phyloP scores from a whole-genome alignment of 768 basidiomycete genomes.

The Suillus luteus region DNA sequence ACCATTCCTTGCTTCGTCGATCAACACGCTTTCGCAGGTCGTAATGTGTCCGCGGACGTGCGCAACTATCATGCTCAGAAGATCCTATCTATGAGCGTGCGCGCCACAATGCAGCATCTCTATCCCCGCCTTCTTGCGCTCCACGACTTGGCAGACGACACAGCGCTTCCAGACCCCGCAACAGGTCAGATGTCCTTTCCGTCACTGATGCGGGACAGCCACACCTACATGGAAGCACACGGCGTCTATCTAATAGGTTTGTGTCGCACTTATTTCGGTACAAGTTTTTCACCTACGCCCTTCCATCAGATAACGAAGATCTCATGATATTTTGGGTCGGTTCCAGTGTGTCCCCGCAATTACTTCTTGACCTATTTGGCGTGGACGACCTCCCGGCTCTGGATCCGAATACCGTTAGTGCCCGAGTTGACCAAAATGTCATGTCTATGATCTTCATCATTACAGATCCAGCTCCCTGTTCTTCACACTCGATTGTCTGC shows the following conservation, averaged over 20 bases:
- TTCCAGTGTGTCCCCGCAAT: conserved; percentile 72
- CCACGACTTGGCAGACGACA: conserved; percentile 75
- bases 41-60: conserved; percentile 91
- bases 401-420: conserved; percentile 66
- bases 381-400: conserved; percentile 76
- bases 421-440: neutral
- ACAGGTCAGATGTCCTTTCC: conserved; percentile 69
- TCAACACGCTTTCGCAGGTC: conserved; percentile 47
- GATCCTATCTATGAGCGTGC: conserved; percentile 69
- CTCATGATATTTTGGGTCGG: conserved; percentile 91
- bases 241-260: conserved; percentile 93
- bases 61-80: conserved; percentile 84
- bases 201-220: conserved; percentile 75
- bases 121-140: conserved; percentile 89
- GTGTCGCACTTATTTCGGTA: conserved; percentile 23
- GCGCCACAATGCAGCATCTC: conserved; percentile 71
- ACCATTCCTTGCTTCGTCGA: conserved; percentile 5
- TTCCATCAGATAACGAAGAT: conserved; percentile 79
- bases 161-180: conserved; percentile 64
- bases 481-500: conserved; percentile 75
- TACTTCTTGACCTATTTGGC: conserved; percentile 82
- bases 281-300: neutral
- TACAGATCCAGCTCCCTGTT: conserved; percentile 67
- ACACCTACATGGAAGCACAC: conserved; percentile 85
- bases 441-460: conserved; percentile 12